Evolutionary conservation across 805 yeast species (phyloP).

Genomic region (Wickerhamiella nectarea): DNA sequence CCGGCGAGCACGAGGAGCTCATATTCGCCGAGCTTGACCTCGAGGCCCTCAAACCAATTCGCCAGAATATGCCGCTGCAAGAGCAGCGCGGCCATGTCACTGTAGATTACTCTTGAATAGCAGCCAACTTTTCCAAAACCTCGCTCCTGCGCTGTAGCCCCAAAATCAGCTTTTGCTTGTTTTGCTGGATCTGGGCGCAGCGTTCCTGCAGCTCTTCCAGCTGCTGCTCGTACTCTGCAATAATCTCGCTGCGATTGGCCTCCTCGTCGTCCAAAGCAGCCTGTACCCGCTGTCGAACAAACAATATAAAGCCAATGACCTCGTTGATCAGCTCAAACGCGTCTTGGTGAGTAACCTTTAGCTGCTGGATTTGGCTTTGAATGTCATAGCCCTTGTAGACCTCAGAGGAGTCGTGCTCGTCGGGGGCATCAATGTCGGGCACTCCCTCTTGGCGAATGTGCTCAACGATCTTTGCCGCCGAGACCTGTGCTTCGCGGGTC

Average conservation of each 20-base stretch:
- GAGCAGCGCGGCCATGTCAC: constrained; percentile 42
- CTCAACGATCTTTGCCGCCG: constrained; percentile 16
- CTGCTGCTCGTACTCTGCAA: neutral
- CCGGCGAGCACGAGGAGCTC: constrained; percentile 69
- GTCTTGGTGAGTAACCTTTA: constrained; percentile 14
- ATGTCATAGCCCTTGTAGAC: constrained; percentile 11
- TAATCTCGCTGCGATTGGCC: too few species aligned
- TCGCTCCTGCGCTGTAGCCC: neutral
- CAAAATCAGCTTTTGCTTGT: neutral
- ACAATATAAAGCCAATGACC: constrained; percentile 10
- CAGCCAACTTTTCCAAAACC: neutral
- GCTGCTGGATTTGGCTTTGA: constrained; percentile 15
- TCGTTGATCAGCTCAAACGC: constrained; percentile 15
- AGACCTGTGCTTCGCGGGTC: constrained; percentile 17
- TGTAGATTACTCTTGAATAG: neutral
- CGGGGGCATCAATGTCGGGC: neutral
- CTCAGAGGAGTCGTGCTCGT: neutral
- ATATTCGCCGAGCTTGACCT: constrained; percentile 63
- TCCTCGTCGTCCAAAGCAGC: constrained; percentile 8
- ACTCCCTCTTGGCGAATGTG: constrained; percentile 14
- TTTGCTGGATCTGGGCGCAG: constrained; percentile 9
- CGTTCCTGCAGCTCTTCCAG: constrained; percentile 8
- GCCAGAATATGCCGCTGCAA: constrained; percentile 56
- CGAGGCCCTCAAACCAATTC: constrained; percentile 37
- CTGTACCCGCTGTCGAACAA: constrained; percentile 12